Evolutionary conservation across 2,329 filamentous ascomycete genomes (phyloP).

Genomic region (Sclerotinia minor): DNA sequence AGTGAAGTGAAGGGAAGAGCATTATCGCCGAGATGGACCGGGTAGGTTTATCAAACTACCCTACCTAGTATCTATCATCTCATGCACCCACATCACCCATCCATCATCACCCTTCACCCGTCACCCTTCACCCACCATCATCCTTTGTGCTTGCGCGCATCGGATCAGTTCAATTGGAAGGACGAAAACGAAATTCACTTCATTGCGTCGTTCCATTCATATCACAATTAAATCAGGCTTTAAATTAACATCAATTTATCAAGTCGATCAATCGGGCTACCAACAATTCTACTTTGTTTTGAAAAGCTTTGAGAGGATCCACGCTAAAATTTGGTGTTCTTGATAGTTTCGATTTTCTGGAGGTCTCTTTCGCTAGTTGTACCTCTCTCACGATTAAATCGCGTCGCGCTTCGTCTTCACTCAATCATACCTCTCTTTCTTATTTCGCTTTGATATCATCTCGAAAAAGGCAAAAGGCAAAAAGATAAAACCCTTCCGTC

Average conservation of each 20-base stretch:
- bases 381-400: constrained; percentile 26
- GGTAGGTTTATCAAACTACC: not conserved
- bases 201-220: not conserved
- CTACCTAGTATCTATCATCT: no score
- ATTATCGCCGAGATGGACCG: not conserved
- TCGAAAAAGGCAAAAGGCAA: not conserved
- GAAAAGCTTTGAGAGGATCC: not conserved
- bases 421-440: not conserved
- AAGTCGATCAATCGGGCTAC: constrained; percentile 7
- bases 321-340: not conserved
- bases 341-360: constrained; percentile 22
- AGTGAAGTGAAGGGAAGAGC: not conserved
- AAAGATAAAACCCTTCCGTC: no score
- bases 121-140: no score
- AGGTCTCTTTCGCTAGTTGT: constrained; percentile 36
- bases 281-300: constrained; percentile 8
- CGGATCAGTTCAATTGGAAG: not conserved
- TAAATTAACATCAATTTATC: not conserved
- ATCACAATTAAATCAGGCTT: not conserved
- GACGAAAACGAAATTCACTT: constrained; percentile 12
- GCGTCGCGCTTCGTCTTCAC: constrained; percentile 27
- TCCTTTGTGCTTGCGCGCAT: constrained; percentile 16
- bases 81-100: no score
- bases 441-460: not conserved
- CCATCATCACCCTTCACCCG: not conserved